phyloP scores from a whole-genome alignment of 805 yeast genomes.

The Cyberlindnera nakhonratchasimensis region DNA sequence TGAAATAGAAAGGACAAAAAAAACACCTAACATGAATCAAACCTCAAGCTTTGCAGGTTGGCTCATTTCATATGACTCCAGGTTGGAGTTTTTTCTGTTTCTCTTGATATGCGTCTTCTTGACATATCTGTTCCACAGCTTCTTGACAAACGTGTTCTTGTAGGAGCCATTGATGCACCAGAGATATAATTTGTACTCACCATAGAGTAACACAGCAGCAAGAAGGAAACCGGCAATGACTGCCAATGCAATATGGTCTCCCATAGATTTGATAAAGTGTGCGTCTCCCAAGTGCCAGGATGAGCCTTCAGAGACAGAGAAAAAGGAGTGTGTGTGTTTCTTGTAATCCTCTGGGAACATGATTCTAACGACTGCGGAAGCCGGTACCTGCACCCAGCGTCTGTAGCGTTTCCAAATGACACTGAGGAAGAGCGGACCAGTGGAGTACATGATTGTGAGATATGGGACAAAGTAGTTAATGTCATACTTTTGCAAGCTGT shows the following conservation, averaged over 20 bases:
- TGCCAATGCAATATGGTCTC: constrained; percentile 68
- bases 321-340: constrained; percentile 56
- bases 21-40: not conserved
- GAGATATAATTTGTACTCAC: constrained; percentile 45
- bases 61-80: constrained; percentile 22
- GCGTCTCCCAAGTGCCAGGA: constrained; percentile 95
- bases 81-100: constrained; percentile 28
- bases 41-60: constrained; percentile 4
- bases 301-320: constrained; percentile 75
- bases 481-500: constrained; percentile 58
- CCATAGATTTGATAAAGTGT: constrained; percentile 65
- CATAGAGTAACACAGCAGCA: constrained; percentile 44
- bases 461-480: constrained; percentile 81
- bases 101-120: constrained; percentile 21
- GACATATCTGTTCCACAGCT: constrained; percentile 18
- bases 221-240: constrained; percentile 66
- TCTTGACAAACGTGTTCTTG: constrained; percentile 19
- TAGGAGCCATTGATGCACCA: constrained; percentile 34
- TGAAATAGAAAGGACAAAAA: not conserved
- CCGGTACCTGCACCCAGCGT: constrained; percentile 66
- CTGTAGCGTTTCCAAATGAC: constrained; percentile 86
- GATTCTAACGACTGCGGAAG: constrained; percentile 61
- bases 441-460: constrained; percentile 86
- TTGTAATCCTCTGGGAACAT: constrained; percentile 74
- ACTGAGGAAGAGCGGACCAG: constrained; percentile 86